Evolutionary conservation across 2,329 filamentous ascomycete genomes (phyloP), one percentile per base, ranked within the genome.

Genomic region (Trichoderma pleuroti): DNA sequence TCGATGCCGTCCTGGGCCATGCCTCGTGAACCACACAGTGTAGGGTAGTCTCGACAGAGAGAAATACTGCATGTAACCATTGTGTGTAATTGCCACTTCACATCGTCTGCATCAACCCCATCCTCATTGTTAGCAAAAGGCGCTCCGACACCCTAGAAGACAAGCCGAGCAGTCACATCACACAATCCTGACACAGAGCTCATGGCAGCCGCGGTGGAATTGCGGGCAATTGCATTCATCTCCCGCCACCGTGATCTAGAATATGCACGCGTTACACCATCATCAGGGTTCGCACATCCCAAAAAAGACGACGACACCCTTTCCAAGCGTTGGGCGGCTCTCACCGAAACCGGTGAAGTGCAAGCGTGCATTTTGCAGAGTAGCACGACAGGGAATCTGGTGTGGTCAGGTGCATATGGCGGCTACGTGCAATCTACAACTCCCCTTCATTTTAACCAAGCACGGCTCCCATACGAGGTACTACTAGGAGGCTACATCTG

Each of bases 261-360:
- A 56, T 39, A 18, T 32, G 5, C 21, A 16, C 18, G 24, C 10
- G 65, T 68, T 60, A 68, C 65, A 49, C 65, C 54, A 49, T 16
- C 28, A 24, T n/a, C 18, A 57, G 16, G 28, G 26, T 30, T 28
- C 7, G 28, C 4, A 30, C 54, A 18, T 28, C 16, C 18, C 8
- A 30, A 56, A 56, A 57, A 30, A 57, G 54, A 32, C 16, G 28
- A 30, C 54, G 54, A 30, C 28, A 32, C 54, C 52, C 14, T 7
- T 18, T 26, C 16, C 16, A 16, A 32, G 14, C n/a, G 5, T 28
- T 16, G 21, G 9, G 46, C n/a, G 28, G 18, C 52, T 11, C 54
- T 68, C 65, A 68, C 65, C 65, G 65, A 16, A 8, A n/a, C 21
- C 65, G 65, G 65, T 68, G 65, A 68, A 30, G 54, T 60, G 65